phyloP scores from a whole-genome alignment of 2,329 filamentous ascomycete genomes.

The Balansia obtecta region DNA sequence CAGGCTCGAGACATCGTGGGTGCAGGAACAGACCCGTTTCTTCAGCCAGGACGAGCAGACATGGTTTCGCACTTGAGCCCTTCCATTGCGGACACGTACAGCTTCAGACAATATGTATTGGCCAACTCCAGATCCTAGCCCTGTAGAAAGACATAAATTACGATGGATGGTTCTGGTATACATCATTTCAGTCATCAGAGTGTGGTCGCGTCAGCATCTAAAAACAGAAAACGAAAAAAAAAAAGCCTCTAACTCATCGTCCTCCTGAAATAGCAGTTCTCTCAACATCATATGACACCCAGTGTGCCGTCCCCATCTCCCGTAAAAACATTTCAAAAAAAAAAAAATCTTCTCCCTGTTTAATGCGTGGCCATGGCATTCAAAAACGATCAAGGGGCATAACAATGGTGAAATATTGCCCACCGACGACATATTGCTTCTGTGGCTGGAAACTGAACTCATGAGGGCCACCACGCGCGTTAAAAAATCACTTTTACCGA shows the following conservation, averaged over 20 bases:
- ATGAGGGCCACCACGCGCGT: neutral
- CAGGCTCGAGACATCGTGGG: no score
- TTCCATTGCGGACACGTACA: neutral
- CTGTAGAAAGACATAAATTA: neutral
- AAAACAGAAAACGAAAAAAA: neutral
- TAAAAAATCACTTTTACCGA: neutral
- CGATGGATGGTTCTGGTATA: conserved; percentile 10
- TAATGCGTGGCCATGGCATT: neutral
- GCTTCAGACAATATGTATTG: neutral
- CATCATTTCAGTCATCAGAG: conserved; percentile 16
- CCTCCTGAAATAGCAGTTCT: neutral
- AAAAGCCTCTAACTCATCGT: neutral
- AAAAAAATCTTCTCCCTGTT: neutral
- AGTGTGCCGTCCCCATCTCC: neutral
- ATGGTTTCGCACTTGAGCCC: no score
- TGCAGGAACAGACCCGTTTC: no score
- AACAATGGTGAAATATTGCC: neutral
- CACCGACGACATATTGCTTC: neutral
- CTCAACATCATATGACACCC: neutral
- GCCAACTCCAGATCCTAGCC: neutral
- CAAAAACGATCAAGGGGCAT: neutral
- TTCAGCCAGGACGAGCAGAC: no score
- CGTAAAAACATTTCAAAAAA: neutral
- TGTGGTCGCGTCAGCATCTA: conserved; percentile 1
- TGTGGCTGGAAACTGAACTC: neutral